Percentiles rank a stretch among this genome's conserved stretches.
Evolutionary conservation across 2,329 filamentous ascomycete genomes (phyloP).

Genomic region (Exophiala aquamarina): DNA sequence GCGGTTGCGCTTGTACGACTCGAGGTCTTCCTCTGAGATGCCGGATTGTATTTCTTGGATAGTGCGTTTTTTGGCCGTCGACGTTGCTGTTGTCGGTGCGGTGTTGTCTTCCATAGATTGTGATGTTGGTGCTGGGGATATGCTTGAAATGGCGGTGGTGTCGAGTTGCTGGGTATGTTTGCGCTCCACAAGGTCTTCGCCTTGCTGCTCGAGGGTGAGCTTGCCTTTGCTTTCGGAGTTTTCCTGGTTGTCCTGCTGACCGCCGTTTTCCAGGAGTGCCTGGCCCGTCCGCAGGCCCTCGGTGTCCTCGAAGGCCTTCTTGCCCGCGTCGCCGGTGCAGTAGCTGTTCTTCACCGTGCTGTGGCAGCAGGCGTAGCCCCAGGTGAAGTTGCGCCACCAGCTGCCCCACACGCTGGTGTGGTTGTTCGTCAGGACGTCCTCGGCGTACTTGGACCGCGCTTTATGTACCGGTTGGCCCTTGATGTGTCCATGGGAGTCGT

Average conservation of each 20-base stretch:
- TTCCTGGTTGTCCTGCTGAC: slow-evolving; percentile 26
- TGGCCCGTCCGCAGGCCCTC: slow-evolving; percentile 58
- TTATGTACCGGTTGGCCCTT: slow-evolving; percentile 72
- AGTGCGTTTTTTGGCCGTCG: slow-evolving; percentile 66
- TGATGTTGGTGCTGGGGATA: slow-evolving; percentile 23
- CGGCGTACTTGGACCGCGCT: slow-evolving; percentile 84
- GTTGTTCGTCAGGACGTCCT: slow-evolving; percentile 86
- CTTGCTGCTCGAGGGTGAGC: slow-evolving; percentile 8
- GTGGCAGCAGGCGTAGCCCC: slow-evolving; percentile 96
- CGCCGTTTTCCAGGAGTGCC: slow-evolving; percentile 34
- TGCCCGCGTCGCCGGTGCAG: slow-evolving; percentile 90
- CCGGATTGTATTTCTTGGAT: slow-evolving; percentile 76
- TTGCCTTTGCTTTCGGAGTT: slow-evolving; percentile 6
- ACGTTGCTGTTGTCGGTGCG: slow-evolving; percentile 18
- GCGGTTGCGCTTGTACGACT: slow-evolving; percentile 77
- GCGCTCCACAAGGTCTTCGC: slow-evolving; percentile 19
- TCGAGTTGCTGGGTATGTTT: slow-evolving; percentile 23
- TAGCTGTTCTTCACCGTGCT: slow-evolving; percentile 95
- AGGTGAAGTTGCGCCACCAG: slow-evolving; percentile 94
- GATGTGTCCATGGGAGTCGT: slow-evolving; percentile 84
- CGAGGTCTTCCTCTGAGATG: slow-evolving; percentile 79
- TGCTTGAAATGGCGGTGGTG: too few relatives aligned
- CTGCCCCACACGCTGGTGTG: slow-evolving; percentile 93
- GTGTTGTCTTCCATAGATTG: too few relatives aligned
- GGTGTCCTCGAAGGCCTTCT: slow-evolving; percentile 73